A percentile compares a stretch with the other conserved stretches of the same genome.
These are phyloP conservation scores for Cordyceps cateniannulata DNA, from an alignment of 2,329 filamentous ascomycete species.

Conservation along the genomic window DNA sequence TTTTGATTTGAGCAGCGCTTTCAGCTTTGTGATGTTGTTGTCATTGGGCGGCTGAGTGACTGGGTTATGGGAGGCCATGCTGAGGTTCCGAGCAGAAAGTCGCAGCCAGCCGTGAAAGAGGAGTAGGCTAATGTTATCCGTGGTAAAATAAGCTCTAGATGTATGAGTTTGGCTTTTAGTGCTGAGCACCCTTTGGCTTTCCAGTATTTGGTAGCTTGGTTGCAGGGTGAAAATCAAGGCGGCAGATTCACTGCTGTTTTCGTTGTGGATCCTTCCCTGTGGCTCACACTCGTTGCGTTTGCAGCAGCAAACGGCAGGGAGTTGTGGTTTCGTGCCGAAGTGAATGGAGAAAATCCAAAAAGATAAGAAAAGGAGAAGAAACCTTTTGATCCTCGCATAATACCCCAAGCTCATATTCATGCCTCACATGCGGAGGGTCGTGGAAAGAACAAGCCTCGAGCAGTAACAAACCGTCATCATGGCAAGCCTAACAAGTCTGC, in stretches of 20 bases:
- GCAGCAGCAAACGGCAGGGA: no score
- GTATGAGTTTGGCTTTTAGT: neutral
- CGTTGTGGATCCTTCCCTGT: neutral
- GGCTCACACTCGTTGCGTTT: no score
- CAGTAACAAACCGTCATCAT: neutral
- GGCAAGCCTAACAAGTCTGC: neutral
- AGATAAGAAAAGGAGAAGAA: neutral
- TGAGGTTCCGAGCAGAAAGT: neutral
- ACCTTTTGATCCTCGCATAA: neutral
- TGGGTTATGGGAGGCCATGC: neutral
- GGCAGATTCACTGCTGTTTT: neutral
- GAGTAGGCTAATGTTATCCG: neutral
- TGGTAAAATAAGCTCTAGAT: neutral
- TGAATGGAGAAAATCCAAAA: neutral
- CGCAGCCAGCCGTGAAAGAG: neutral
- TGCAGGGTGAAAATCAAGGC: neutral
- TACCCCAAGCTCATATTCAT: neutral
- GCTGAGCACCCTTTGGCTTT: neutral
- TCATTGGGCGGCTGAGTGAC: neutral
- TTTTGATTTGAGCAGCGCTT: slow-evolving; percentile 49
- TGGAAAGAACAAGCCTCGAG: neutral
- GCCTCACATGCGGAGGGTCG: neutral
- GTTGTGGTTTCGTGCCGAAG: no score
- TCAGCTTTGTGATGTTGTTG: slow-evolving; percentile 39
- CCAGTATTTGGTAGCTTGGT: neutral